Percentiles rank a stretch among this genome's conserved stretches.
phyloP scores from a whole-genome alignment of 495 filamentous ascomycete species.

The Annulohypoxylon bovei region DNA sequence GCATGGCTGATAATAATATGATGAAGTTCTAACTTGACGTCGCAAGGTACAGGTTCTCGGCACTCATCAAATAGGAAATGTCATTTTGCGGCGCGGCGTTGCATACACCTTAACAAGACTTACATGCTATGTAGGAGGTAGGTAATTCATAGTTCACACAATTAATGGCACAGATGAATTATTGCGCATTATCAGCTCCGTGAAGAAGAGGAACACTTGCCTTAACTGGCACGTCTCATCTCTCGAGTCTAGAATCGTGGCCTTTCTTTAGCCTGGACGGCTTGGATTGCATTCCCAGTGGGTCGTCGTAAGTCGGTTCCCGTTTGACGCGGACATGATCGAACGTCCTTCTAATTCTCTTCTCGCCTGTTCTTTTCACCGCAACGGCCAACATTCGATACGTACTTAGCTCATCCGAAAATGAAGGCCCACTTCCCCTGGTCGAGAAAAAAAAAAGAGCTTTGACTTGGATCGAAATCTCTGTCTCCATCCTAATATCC shows the following conservation, averaged over 20 bases:
- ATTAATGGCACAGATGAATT: not conserved
- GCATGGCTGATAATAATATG: conserved; percentile 38
- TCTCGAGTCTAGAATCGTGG: conserved; percentile 26
- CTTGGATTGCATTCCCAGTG: conserved; percentile 8
- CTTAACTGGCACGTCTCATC: conserved; percentile 19
- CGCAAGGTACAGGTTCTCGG: conserved; percentile 31
- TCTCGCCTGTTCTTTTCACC: conserved; percentile 27
- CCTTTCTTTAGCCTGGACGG: conserved; percentile 25
- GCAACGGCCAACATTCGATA: conserved; percentile 38
- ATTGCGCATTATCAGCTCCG: conserved; percentile 29
- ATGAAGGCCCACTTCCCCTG: conserved; percentile 35
- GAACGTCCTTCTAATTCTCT: conserved; percentile 16
- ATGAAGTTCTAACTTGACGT: conserved; percentile 24
- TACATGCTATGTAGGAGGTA: no score
- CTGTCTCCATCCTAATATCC: conserved; percentile 38
- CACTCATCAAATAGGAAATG: conserved; percentile 26
- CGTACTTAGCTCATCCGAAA: conserved; percentile 24
- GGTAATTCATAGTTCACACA: not conserved
- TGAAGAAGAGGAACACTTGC: conserved; percentile 11
- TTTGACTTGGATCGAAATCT: conserved; percentile 38
- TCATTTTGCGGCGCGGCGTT: conserved; percentile 19
- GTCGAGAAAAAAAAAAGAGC: conserved; percentile 23
- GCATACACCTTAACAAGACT: not conserved
- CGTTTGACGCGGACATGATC: conserved; percentile 19
- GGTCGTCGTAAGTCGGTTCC: conserved; percentile 14